Evolutionary conservation across 305 asterid genomes (phyloP).

Genomic region (Petunia hybrid): DNA sequence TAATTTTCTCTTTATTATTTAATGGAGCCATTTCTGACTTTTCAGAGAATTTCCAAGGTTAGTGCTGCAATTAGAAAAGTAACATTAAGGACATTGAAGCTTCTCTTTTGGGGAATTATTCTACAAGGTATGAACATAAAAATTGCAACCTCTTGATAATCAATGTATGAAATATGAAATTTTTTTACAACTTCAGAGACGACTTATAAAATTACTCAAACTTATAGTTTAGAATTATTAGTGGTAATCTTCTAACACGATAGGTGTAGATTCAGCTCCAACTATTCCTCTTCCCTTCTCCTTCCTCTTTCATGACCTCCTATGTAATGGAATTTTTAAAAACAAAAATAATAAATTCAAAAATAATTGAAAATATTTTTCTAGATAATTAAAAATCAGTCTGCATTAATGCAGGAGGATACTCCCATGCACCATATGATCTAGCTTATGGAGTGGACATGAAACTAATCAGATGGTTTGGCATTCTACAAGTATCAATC

Average conservation of each 20-base stretch:
- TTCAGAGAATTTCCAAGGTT: slow-evolving; percentile 68
- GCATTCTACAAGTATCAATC: slow-evolving; percentile 69
- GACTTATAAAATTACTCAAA: background rate
- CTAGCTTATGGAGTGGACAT: slow-evolving; percentile 72
- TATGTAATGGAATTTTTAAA: too few relatives aligned
- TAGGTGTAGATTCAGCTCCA: too few relatives aligned
- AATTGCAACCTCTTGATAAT: background rate
- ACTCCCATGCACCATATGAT: slow-evolving; percentile 79
- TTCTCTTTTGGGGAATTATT: slow-evolving; percentile 82
- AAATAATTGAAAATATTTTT: background rate
- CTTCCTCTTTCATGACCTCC: background rate
- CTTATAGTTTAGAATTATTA: too few relatives aligned
- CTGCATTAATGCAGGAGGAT: slow-evolving; percentile 62
- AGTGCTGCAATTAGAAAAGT: slow-evolving; percentile 59
- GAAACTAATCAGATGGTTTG: slow-evolving; percentile 81
- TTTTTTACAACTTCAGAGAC: background rate
- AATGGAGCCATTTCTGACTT: slow-evolving; percentile 9
- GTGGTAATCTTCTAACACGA: too few relatives aligned
- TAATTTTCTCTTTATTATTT: too few relatives aligned
- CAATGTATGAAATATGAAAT: background rate
- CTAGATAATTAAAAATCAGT: background rate
- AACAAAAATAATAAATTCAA: too few relatives aligned
- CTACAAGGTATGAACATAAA: slow-evolving; percentile 61
- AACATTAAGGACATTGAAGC: slow-evolving; percentile 73
- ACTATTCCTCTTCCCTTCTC: too few relatives aligned